Conservation (phyloP, 805 yeast species). For the Suhomyces sp. region DNA sequence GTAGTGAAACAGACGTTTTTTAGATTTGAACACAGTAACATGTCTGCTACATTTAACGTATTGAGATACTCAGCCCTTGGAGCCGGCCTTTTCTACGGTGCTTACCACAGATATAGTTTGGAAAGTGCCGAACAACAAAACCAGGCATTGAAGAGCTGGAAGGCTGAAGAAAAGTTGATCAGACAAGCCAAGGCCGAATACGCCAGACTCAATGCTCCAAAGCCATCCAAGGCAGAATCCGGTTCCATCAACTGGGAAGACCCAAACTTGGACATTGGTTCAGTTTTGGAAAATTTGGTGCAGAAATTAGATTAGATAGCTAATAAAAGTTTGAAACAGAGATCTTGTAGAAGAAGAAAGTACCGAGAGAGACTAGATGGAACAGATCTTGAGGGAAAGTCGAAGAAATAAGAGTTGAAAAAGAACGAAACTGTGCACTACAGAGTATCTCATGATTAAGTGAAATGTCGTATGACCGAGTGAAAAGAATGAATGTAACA, state of each 20-base stretch:
- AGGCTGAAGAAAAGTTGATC: slow-evolving; percentile 69
- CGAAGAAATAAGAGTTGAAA: background rate
- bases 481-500: background rate
- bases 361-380: background rate
- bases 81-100: slow-evolving; percentile 86
- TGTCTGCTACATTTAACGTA: slow-evolving; percentile 54
- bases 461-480: background rate
- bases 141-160: slow-evolving; percentile 56
- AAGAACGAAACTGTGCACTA: background rate
- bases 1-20: background rate
- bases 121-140: slow-evolving; percentile 57
- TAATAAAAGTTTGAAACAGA: background rate
- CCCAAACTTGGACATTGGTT: slow-evolving; percentile 83
- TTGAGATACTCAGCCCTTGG: slow-evolving; percentile 91
- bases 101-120: slow-evolving; percentile 72
- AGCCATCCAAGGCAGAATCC: slow-evolving; percentile 30
- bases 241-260: slow-evolving; percentile 73
- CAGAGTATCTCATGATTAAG: background rate
- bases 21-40: slow-evolving; percentile 7
- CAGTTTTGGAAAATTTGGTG: slow-evolving; percentile 62
- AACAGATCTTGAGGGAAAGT: background rate
- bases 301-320: slow-evolving; percentile 44
- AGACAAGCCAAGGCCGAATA: slow-evolving; percentile 87
- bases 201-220: slow-evolving; percentile 56
- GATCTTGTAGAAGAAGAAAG: background rate